Evolutionary conservation across 768 basidiomycete species (phyloP), one percentile per base, ranked within the genome.

Genomic region (Mycena vulgaris): DNA sequence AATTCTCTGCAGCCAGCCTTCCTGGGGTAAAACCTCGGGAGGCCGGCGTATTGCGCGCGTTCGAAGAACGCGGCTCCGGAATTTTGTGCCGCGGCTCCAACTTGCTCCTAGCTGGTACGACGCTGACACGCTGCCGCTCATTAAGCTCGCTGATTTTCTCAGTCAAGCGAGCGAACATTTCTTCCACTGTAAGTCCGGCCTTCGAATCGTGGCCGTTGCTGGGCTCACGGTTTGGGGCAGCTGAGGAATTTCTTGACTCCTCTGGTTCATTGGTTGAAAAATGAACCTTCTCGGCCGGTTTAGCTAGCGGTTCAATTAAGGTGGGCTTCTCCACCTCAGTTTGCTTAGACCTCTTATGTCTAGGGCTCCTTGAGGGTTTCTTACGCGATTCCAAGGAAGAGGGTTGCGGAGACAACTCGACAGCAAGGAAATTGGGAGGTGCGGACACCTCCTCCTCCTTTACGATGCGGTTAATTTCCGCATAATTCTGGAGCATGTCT

Each of bases 111-210:
- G 35, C 14, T 23, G 48, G n/a, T 37, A 14, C 35, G 8, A 7
- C 35, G 14, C 35, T 37, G 35, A 37, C 35, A 37, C 35, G 35
- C 10, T 49, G 27, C 48, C 25, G 8, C 16, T 27, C 16, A 16
- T 61, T 31, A 11, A 61, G 47, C 48, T 61, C 60, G n/a, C 48
- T 51, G 61, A 62, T 62, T n/a, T 31, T 62, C 39, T 51, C n/a
- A 16, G 5, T 37, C 31, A 62, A 33, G 13, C 31, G 35, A 37
- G 33, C 35, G n/a, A 23, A 37, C 33, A 63, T 51, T 53, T 63
- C 28, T 52, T 52, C 51, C 8, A 21, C 13, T 16, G 49, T 53
- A 13, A 30, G 49, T 42, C 39, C 62, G 30, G 62, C 40, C 61
- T 39, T 52, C 17, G 37, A 5, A 7, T 27, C 48, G 14, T 21